Percentiles rank a stretch among this genome's conserved stretches.
phyloP scores from a whole-genome alignment of 176 grass and related monocot genomes.

The Juncus effusus region DNA sequence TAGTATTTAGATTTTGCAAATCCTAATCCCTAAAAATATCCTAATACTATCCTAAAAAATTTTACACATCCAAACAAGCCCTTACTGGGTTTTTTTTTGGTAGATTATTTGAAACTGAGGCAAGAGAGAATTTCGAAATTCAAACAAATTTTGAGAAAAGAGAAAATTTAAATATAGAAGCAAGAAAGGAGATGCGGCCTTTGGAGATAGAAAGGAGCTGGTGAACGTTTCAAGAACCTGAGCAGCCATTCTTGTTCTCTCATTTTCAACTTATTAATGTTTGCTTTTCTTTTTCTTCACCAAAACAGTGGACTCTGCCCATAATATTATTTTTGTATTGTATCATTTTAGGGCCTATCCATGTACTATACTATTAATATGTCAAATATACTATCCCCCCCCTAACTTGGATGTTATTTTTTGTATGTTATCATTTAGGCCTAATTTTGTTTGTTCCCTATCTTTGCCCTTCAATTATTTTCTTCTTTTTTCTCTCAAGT shows the following conservation, averaged over 20 bases:
- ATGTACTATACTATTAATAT: too few species aligned
- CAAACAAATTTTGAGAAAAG: neutral
- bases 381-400: too few species aligned
- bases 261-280: neutral
- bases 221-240: conserved; percentile 22
- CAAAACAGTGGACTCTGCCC: neutral
- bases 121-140: neutral
- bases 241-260: conserved; percentile 2
- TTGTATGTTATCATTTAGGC: too few species aligned
- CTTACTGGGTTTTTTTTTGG: too few species aligned
- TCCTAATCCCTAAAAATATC: too few species aligned
- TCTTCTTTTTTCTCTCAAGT: neutral
- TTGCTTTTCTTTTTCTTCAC: neutral
- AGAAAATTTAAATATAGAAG: neutral
- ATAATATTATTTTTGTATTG: neutral
- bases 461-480: neutral
- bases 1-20: too few species aligned
- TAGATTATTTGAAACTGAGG: too few species aligned
- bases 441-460: too few species aligned
- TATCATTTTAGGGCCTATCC: too few species aligned
- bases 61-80: too few species aligned
- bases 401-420: too few species aligned
- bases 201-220: conserved; percentile 19
- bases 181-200: conserved; percentile 3
- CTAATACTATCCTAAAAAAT: too few species aligned